Base-by-base conservation (phyloP, 2,329 filamentous ascomycete genomes). In the Colletotrichum caudatum region DNA sequence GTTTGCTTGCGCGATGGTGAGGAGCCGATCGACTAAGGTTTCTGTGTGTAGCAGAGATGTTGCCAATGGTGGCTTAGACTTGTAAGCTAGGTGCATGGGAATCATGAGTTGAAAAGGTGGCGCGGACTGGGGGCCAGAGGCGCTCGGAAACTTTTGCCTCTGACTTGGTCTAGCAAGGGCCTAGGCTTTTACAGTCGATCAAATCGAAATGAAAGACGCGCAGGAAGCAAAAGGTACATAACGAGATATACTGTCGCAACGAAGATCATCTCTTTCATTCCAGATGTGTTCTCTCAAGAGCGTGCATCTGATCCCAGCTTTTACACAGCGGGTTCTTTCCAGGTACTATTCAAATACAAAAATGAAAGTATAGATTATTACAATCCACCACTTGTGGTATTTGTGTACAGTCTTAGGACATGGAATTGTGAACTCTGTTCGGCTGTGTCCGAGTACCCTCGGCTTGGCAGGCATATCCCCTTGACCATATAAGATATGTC, bases 1-100 rank as follows among this genome's bases (percentile, higher is more conserved):
- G 1, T 23, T 3, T 12, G 5, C 2, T 18, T 12, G 5, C n/a
- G 9, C n/a, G 4, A 2, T 1, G 23, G 9, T 23, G 11, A 12
- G 12, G 9, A 48, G 5, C 29, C 12, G 5, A 4, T 37, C 20
- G 7, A 35, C 18, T 11, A 20, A 23, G 20, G 11, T 9, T 37
- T 29, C 12, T 20, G 18, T 20, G 1, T 33, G 41, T 23, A 16
- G 29, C 29, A 14, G 20, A 14, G 20, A 23, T 16, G 18, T 16
- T 35, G 11, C 44, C 6, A 37, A 61, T 61, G 2, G 41, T 12
- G 18, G 26, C 23, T 61, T 12, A 11, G 20, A 23, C 26, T n/a
- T 23, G 0, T n/a, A 23, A 1, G 3, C 20, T 60, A 6, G 12
- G 18, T 29, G 29, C 29, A 29, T 4, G 12, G 20, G 5, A n/a